phyloP scores from a whole-genome alignment of 495 filamentous ascomycete genomes.

The Tricharina praecox region DNA sequence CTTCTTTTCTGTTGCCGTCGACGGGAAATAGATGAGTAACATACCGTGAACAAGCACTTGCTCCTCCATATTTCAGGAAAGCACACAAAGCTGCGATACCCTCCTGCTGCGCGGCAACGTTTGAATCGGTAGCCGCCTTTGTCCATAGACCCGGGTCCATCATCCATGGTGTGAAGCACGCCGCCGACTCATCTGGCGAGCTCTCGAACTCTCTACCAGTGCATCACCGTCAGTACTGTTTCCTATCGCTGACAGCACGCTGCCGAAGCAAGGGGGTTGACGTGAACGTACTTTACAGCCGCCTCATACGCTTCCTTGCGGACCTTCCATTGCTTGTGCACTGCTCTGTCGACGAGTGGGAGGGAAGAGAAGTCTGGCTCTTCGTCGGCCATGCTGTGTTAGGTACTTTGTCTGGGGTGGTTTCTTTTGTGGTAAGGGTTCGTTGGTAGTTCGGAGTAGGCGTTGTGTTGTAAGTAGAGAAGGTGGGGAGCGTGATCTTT shows the following conservation, averaged over 20 bases:
- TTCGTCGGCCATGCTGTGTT: conserved; percentile 23
- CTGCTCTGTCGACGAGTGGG: conserved; percentile 23
- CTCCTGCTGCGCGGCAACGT: conserved; percentile 93
- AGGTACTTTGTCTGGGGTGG: not conserved
- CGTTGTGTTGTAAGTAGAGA: not conserved
- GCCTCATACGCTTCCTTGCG: conserved; percentile 91
- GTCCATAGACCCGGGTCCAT: conserved; percentile 81
- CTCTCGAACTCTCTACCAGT: conserved; percentile 43
- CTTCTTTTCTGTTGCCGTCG: not conserved
- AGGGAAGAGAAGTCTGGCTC: conserved; percentile 26
- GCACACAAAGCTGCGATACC: conserved; percentile 72
- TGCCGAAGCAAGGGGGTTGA: not conserved
- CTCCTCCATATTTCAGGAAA: conserved; percentile 75
- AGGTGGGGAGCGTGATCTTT: too few relatives aligned
- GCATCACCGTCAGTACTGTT: not conserved
- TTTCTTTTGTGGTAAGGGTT: not conserved
- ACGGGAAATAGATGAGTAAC: conserved; percentile 8
- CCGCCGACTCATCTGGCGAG: conserved; percentile 72
- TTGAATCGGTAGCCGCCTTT: conserved; percentile 80
- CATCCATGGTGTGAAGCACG: conserved; percentile 69
- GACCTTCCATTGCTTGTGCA: conserved; percentile 81
- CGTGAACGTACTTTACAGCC: conserved; percentile 32
- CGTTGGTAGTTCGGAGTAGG: conserved; percentile 1
- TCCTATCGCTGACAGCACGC: not conserved
- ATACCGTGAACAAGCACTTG: conserved; percentile 57